Evolutionary conservation across 805 yeast genomes (phyloP).

Genomic region (Metschnikowia peoriensis): DNA sequence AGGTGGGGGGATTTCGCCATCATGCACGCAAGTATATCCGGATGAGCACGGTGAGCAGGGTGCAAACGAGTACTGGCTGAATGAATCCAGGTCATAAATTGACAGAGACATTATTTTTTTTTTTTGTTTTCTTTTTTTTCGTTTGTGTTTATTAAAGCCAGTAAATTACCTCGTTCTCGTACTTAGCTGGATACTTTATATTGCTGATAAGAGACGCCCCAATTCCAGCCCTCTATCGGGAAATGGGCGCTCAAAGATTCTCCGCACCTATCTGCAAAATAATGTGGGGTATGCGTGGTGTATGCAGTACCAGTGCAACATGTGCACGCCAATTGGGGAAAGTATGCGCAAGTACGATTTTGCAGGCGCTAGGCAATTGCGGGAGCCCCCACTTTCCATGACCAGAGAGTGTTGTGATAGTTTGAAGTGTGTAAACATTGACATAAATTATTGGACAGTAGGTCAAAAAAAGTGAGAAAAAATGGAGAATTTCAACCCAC

Average conservation of each 20-base stretch:
- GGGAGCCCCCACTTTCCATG: not conserved
- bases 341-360: not conserved
- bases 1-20: not conserved
- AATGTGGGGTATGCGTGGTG: conserved; percentile 11
- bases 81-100: not conserved
- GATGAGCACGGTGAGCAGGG: conserved; percentile 19
- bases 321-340: not conserved
- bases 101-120: not conserved
- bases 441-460: not conserved
- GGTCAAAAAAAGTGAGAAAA: too few relatives aligned
- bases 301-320: not conserved
- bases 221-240: not conserved
- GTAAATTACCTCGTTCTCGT: too few relatives aligned
- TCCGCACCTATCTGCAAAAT: conserved; percentile 9
- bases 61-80: conserved; percentile 9
- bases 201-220: not conserved
- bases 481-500: too few relatives aligned
- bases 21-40: not conserved
- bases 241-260: not conserved
- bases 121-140: too few relatives aligned
- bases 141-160: not conserved
- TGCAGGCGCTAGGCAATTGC: not conserved
- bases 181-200: too few relatives aligned
- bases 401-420: not conserved
- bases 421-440: not conserved